These are phyloP conservation scores for Saturnispora diversa DNA, from an alignment of 805 yeast species.

Conservation along the genomic window DNA sequence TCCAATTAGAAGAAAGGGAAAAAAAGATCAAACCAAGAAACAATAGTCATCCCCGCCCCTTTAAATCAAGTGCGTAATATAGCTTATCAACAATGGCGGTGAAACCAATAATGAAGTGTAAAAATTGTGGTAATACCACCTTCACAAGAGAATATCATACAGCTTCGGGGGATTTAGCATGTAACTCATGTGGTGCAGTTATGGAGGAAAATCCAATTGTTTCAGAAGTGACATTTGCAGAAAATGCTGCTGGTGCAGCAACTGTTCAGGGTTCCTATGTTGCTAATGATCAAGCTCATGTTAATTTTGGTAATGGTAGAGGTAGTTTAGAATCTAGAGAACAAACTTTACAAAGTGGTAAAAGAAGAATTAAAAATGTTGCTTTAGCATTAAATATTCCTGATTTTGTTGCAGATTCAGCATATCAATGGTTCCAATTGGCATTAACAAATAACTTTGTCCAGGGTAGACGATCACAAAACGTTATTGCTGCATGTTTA, in stretches of 20 bases:
- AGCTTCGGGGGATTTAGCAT: constrained; percentile 70
- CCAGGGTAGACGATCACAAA: constrained; percentile 94
- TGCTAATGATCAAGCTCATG: constrained; percentile 77
- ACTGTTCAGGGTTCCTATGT: constrained; percentile 92
- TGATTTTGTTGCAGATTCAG: constrained; percentile 78
- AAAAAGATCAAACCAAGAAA: background rate
- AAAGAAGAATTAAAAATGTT: constrained; percentile 65
- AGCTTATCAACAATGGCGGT: background rate
- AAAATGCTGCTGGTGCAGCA: constrained; percentile 88
- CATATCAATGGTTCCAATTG: constrained; percentile 79
- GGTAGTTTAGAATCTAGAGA: constrained; percentile 82
- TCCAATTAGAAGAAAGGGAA: background rate
- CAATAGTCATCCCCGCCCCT: too few species aligned
- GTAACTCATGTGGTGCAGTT: constrained; percentile 79
- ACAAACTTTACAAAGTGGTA: constrained; percentile 81
- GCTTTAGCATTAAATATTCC: constrained; percentile 75
- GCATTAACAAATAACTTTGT: constrained; percentile 87
- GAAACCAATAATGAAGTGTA: constrained; percentile 21
- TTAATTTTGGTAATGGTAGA: constrained; percentile 57
- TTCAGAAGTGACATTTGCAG: constrained; percentile 91
- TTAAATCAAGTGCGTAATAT: too few species aligned
- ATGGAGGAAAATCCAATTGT: constrained; percentile 91
- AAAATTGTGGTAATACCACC: constrained; percentile 44
- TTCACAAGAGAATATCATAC: constrained; percentile 45
- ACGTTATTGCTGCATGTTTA: constrained; percentile 90